phyloP scores from a whole-genome alignment of 106 monocot genomes.

The Xerophyta viscosa region DNA sequence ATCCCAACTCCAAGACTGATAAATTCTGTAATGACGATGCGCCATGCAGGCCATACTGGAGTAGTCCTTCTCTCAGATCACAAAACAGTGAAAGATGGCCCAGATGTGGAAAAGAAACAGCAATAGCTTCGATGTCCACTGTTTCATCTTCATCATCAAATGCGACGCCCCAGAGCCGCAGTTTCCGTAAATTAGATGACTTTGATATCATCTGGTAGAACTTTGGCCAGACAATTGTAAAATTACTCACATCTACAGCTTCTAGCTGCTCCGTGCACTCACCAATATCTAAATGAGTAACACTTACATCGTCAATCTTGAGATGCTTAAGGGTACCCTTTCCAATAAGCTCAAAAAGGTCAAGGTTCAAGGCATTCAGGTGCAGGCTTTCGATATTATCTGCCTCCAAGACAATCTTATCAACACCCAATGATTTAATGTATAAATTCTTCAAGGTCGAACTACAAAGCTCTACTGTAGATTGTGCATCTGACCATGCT shows the following conservation, averaged over 20 bases:
- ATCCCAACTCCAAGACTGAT: constrained; percentile 73
- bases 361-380: constrained; percentile 77
- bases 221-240: constrained; percentile 86
- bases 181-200: constrained; percentile 60
- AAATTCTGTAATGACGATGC: constrained; percentile 63
- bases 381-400: constrained; percentile 80
- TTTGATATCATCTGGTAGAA: constrained; percentile 81
- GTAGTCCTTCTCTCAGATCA: constrained; percentile 67
- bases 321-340: constrained; percentile 73
- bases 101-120: constrained; percentile 62
- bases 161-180: constrained; percentile 85
- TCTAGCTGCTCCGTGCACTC: constrained; percentile 75
- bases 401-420: constrained; percentile 86
- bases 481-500: constrained; percentile 72
- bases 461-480: constrained; percentile 71
- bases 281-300: constrained; percentile 86
- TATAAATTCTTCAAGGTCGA: constrained; percentile 67
- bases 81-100: constrained; percentile 77
- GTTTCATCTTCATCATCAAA: constrained; percentile 97
- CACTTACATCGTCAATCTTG: constrained; percentile 91
- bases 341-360: constrained; percentile 84
- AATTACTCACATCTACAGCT: constrained; percentile 79
- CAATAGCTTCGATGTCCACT: constrained; percentile 76
- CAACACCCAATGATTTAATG: constrained; percentile 58
- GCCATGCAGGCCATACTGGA: constrained; percentile 65